Evolutionary conservation across 176 grass and related monocot genomes (phyloP).

Genomic region (Carex scoparia): DNA sequence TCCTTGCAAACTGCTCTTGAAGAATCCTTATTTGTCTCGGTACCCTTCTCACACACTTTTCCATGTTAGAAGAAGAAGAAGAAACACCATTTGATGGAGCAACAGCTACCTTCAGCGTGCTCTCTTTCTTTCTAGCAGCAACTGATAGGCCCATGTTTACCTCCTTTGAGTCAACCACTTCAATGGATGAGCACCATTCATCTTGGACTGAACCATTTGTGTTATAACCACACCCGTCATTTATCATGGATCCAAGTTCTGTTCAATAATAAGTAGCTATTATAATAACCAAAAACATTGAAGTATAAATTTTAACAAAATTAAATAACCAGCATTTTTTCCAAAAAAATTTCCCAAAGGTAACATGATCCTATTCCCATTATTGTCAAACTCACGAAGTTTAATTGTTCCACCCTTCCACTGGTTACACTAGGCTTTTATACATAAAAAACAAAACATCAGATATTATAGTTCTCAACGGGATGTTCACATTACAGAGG

Average conservation of each 20-base stretch:
- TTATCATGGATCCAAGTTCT: background rate
- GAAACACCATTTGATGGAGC: conserved; percentile 21
- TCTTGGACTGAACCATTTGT: background rate
- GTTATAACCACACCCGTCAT: background rate
- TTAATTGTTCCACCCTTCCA: background rate
- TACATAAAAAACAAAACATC: background rate
- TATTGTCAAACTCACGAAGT: background rate
- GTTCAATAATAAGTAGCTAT: background rate
- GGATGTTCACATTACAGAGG: background rate
- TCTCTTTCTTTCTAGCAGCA: conserved; percentile 80
- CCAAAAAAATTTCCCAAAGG: background rate
- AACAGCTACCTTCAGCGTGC: conserved; percentile 58
- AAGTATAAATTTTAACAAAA: background rate
- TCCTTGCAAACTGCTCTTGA: conserved; percentile 22
- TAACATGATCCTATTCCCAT: background rate
- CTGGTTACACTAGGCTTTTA: background rate
- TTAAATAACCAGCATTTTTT: background rate
- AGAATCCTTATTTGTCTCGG: background rate
- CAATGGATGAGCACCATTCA: background rate
- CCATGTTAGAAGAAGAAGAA: conserved; percentile 17
- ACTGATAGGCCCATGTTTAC: conserved; percentile 15
- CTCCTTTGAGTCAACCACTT: conserved; percentile 23
- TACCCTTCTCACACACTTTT: conserved; percentile 38
- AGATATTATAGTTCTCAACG: background rate
- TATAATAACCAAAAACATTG: background rate